Evolutionary conservation across 2,329 filamentous ascomycete genomes (phyloP), one percentile per base, ranked within the genome.

Genomic region (Colletotrichum limetticola): DNA sequence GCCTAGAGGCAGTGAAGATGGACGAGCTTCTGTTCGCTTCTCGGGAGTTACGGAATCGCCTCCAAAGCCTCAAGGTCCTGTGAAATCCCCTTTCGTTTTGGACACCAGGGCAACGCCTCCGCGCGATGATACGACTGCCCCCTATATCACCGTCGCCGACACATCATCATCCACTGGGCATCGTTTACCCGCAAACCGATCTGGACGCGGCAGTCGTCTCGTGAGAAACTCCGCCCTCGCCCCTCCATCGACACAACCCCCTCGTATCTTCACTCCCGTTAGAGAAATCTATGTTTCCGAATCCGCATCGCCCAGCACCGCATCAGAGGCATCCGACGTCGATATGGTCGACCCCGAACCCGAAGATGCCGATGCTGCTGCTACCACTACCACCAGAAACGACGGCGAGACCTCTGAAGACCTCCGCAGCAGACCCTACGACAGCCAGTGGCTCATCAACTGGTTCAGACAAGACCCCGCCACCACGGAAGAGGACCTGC

Each of bases 361-460:
- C 32, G 14, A 42, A 0, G 14, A 64, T 22, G 22, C 30, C 5
- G 46, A 24, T 1, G 28, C 12, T n/a, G 28, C 22, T 5, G 60
- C 5, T 3, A 14, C 52, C 2, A 37, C 32, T 12, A 2, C 32
- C 32, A 12, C 32, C 0, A 11, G 32, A 11, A 12, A 42, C 32
- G 57, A 46, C 12, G 59, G 14, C 9, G 19, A 26, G 16, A 16
- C 35, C 12, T 32, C 55, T 5, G 56, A 62, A 9, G 7, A 49
- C 19, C 42, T 49, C 4, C 42, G 16, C 19, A n/a, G 7, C 8
- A 8, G 57, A 37, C 22, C 55, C 16, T 58, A 67, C 32, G 62
- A 70, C 30, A 62, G 63, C 9, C 28, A 42, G 46, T 75, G 74
- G 74, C 72, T 76, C 28, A 66, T 62, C 7, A 55, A 73, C 64